Percentiles rank a stretch among this genome's conserved stretches.
Conservation (phyloP, 2,329 filamentous ascomycete species). For the Aspergillus sp. region DNA sequence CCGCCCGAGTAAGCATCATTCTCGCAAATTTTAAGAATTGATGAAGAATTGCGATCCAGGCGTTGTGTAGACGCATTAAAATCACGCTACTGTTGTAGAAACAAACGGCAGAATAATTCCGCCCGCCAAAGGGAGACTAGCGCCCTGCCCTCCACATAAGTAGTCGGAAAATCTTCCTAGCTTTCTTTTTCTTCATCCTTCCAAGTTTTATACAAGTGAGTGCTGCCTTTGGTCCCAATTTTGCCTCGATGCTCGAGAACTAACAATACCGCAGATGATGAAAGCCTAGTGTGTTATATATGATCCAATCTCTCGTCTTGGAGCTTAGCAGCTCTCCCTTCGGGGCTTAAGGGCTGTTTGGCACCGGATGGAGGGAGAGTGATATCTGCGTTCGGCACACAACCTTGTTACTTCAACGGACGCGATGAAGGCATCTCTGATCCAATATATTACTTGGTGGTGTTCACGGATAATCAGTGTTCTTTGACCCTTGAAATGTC, state of each 20-base stretch:
- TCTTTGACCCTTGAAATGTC: constrained; percentile 15
- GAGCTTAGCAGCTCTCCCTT: constrained; percentile 74
- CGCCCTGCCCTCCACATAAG: constrained; percentile 6
- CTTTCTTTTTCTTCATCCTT: constrained; percentile 76
- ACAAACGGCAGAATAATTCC: constrained; percentile 18
- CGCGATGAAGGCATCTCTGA: constrained; percentile 99
- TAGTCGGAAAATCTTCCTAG: constrained; percentile 19
- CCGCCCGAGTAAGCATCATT: constrained; percentile 25
- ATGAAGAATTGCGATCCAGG: neutral
- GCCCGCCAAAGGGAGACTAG: constrained; percentile 25
- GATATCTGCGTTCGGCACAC: constrained; percentile 99
- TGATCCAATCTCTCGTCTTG: constrained; percentile 70
- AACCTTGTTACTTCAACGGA: constrained; percentile 91
- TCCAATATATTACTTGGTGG: constrained; percentile 53
- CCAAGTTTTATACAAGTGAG: constrained; percentile 98
- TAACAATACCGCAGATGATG: constrained; percentile 74
- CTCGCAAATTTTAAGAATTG: neutral
- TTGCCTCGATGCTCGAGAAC: neutral
- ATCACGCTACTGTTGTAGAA: neutral
- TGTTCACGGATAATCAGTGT: constrained; percentile 21
- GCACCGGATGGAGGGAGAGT: constrained; percentile 69
- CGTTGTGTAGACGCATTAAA: neutral
- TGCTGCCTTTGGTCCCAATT: constrained; percentile 33
- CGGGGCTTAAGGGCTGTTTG: constrained; percentile 79
- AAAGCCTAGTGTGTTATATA: constrained; percentile 96